Evolutionary conservation across 352 stramenopile species (phyloP).

Genomic region (Globisporangium yorkense): DNA sequence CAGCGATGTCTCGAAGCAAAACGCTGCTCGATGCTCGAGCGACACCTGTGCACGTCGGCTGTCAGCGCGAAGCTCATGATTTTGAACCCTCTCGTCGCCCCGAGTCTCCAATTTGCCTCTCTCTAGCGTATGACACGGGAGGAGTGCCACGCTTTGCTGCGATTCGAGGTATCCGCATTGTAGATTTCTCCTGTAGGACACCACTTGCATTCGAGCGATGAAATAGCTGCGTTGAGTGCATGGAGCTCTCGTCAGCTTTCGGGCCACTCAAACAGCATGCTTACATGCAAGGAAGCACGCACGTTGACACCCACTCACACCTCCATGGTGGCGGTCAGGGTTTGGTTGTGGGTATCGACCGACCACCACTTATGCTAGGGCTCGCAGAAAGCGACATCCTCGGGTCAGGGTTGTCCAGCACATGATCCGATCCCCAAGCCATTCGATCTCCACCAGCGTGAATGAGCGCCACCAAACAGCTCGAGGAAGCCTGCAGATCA

Average conservation of each 20-base stretch:
- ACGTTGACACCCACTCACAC: too few relatives aligned
- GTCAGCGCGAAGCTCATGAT: neutral
- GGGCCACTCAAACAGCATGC: too few relatives aligned
- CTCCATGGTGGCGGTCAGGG: too few relatives aligned
- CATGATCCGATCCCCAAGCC: neutral
- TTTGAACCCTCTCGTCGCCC: neutral
- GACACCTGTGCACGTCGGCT: neutral
- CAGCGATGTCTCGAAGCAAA: neutral
- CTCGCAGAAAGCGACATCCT: neutral
- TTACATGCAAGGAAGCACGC: too few relatives aligned
- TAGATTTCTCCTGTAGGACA: too few relatives aligned
- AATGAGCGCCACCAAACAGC: too few relatives aligned
- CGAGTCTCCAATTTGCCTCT: too few relatives aligned
- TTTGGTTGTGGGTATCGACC: neutral
- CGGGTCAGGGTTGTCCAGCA: neutral
- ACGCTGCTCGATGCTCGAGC: neutral
- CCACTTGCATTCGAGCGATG: too few relatives aligned
- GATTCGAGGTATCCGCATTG: neutral
- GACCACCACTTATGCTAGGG: neutral
- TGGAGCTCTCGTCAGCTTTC: too few relatives aligned
- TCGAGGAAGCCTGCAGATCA: neutral
- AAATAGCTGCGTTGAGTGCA: too few relatives aligned
- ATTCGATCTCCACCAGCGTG: too few relatives aligned
- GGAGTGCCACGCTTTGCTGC: neutral
- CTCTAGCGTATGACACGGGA: neutral